Conservation (phyloP, 495 filamentous ascomycete genomes). For the Chaetomidium leptoderma region DNA sequence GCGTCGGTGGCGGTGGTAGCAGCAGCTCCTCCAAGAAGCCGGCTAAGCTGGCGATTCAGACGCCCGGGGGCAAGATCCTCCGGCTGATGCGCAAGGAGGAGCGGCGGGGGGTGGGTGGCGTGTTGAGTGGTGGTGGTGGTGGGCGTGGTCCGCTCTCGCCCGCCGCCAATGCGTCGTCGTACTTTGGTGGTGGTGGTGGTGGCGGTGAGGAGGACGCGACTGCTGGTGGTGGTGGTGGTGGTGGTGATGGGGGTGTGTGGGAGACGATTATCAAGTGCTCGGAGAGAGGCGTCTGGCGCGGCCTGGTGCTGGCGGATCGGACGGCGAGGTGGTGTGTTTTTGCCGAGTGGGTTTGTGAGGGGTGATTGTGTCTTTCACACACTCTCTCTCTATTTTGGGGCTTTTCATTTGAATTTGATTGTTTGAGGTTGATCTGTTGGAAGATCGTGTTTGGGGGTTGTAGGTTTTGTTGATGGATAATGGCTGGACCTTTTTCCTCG, state of each 20-base stretch:
- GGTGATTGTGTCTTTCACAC: conserved; percentile 1
- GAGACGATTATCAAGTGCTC: conserved; percentile 98
- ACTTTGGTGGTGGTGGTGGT: conserved; percentile 47
- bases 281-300: conserved; percentile 86
- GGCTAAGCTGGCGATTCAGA: conserved; percentile 92
- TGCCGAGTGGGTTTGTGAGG: conserved; percentile 78
- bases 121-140: conserved; percentile 17
- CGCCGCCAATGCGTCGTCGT: conserved; percentile 35
- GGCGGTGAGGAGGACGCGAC: conserved; percentile 57
- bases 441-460: not conserved
- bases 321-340: conserved; percentile 98
- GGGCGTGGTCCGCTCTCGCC: conserved; percentile 41
- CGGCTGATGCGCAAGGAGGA: conserved; percentile 86
- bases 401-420: not conserved
- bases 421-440: not conserved
- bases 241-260: conserved; percentile 78
- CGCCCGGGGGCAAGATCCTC: conserved; percentile 91
- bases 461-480: not conserved
- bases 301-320: conserved; percentile 87
- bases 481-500: conserved; percentile 5
- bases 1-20: conserved; percentile 34
- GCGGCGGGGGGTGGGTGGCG: conserved; percentile 44
- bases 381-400: not conserved
- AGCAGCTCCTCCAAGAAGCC: conserved; percentile 61
- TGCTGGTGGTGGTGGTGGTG: conserved; percentile 50